Conservation (phyloP, 441 rosid species). For the Bocquillonia castaneifolia region DNA sequence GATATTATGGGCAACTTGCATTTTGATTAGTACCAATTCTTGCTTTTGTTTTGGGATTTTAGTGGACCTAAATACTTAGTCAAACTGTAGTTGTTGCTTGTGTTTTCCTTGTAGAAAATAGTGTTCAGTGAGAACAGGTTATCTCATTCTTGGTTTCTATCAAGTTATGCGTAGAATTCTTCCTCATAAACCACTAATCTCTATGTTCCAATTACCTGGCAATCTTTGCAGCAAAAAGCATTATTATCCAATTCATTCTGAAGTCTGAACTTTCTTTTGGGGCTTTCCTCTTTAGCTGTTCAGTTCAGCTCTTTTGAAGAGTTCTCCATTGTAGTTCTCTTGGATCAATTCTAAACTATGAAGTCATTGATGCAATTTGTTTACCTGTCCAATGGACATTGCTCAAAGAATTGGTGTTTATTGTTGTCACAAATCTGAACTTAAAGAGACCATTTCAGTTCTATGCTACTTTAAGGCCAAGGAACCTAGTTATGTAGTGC, state of each 20-base stretch:
- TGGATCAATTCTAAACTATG: slow-evolving; percentile 12
- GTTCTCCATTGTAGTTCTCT: background rate
- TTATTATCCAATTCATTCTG: slow-evolving; percentile 1
- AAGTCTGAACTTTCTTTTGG: background rate
- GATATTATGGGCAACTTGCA: slow-evolving; percentile 24
- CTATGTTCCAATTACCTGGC: background rate
- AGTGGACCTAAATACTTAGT: slow-evolving; percentile 21
- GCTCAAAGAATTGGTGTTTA: slow-evolving; percentile 7
- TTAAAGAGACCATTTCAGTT: background rate
- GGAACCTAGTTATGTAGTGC: slow-evolving; percentile 1
- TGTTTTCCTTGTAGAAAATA: slow-evolving; percentile 9
- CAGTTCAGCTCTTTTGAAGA: slow-evolving; percentile 15
- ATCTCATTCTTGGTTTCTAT: slow-evolving; percentile 7
- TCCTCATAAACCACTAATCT: slow-evolving; percentile 6
- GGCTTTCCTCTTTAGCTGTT: slow-evolving; percentile 10
- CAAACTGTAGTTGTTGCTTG: slow-evolving; percentile 23
- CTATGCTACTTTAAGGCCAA: background rate
- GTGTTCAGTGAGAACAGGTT: slow-evolving; percentile 21
- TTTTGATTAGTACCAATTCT: slow-evolving; percentile 17
- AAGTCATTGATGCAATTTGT: background rate
- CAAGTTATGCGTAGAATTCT: slow-evolving; percentile 15
- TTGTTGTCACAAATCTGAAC: background rate
- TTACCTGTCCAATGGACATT: slow-evolving; percentile 9
- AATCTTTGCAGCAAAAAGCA: slow-evolving; percentile 15
- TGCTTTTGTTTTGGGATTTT: slow-evolving; percentile 20